Percentiles rank a stretch among this genome's conserved stretches.
These are phyloP conservation scores for Claviceps fusiformis DNA, from an alignment of 2,329 filamentous ascomycete species.

Conservation along the genomic window DNA sequence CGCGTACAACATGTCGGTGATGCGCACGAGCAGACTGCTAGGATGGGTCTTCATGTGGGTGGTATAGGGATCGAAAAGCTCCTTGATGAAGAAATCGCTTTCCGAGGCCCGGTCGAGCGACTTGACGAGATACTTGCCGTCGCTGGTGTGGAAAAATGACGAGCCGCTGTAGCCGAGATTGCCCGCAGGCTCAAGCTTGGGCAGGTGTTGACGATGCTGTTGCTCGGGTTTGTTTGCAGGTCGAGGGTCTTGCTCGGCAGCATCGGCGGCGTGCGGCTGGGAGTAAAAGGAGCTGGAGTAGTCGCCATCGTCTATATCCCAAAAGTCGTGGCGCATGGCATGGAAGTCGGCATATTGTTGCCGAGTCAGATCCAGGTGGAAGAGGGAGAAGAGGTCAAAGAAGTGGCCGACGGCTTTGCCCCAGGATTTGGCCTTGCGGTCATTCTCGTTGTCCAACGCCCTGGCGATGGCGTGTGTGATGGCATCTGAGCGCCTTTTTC, in stretches of 20 bases:
- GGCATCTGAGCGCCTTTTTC: not conserved
- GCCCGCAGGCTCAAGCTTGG: constrained; percentile 33
- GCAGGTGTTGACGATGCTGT: constrained; percentile 13
- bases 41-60: constrained; percentile 48
- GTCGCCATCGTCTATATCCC: constrained; percentile 3
- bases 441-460: not conserved
- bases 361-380: not conserved
- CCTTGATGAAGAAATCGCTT: constrained; percentile 53
- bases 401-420: not conserved
- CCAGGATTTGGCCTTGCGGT: not conserved
- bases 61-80: constrained; percentile 51
- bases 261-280: not conserved
- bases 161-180: constrained; percentile 65
- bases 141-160: constrained; percentile 56
- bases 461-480: constrained; percentile 1
- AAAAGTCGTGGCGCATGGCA: constrained; percentile 2
- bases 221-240: constrained; percentile 8
- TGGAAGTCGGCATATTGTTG: constrained; percentile 1
- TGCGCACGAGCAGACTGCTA: constrained; percentile 52
- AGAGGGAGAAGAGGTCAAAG: not conserved
- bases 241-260: not conserved
- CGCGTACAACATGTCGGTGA: constrained; percentile 54
- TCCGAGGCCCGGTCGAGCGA: constrained; percentile 57
- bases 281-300: not conserved
- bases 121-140: constrained; percentile 58